These are phyloP conservation scores for Oropetium thomaeum DNA, from an alignment of 176 grass and related monocot genomes.

Conservation along the genomic window DNA sequence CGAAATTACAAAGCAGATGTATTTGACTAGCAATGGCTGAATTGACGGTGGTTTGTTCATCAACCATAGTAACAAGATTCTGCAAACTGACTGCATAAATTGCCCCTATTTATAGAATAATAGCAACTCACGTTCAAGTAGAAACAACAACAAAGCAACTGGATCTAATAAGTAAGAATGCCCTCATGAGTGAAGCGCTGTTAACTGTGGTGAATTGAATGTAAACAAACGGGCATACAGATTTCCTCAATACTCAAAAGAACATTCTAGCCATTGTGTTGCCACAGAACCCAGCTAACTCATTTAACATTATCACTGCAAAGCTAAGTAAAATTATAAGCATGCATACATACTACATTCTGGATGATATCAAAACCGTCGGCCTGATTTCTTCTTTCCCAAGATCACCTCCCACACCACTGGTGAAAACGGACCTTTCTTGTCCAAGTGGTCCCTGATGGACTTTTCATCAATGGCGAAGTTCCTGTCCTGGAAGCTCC, in stretches of 20 bases:
- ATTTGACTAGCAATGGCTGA: background rate
- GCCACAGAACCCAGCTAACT: slow-evolving; percentile 18
- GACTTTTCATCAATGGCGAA: slow-evolving; percentile 81
- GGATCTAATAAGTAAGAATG: background rate
- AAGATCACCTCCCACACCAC: slow-evolving; percentile 81
- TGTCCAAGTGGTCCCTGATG: slow-evolving; percentile 90
- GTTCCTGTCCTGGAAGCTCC: slow-evolving; percentile 69
- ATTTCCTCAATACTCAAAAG: background rate
- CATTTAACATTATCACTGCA: background rate
- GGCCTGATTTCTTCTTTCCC: slow-evolving; percentile 52
- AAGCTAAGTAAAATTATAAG: slow-evolving; percentile 23
- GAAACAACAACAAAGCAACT: slow-evolving; percentile 17
- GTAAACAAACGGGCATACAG: slow-evolving; percentile 14
- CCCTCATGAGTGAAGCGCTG: background rate
- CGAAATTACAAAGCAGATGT: background rate
- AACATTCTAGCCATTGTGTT: slow-evolving; percentile 21
- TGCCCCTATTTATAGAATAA: background rate
- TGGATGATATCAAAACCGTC: slow-evolving; percentile 44
- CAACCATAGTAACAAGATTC: too few relatives aligned
- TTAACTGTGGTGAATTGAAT: slow-evolving; percentile 10
- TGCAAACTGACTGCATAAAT: background rate
- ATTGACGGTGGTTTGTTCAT: background rate
- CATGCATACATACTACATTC: slow-evolving; percentile 37
- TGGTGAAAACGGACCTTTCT: slow-evolving; percentile 79
- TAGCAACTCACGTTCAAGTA: background rate